These are phyloP conservation scores for Pachysolen tannophilus DNA, from an alignment of 805 yeast species.

Conservation along the genomic window DNA sequence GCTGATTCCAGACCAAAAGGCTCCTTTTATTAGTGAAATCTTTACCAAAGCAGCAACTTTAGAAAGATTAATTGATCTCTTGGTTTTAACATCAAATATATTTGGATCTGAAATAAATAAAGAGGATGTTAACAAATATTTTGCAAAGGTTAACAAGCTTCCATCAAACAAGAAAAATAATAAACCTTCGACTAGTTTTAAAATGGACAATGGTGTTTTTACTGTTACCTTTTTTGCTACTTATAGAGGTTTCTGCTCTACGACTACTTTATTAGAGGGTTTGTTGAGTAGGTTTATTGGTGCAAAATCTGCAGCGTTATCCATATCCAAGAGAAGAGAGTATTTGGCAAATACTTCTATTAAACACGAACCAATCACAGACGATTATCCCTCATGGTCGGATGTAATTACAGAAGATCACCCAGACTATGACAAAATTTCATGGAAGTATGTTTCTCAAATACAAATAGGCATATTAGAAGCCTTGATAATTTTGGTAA, in stretches of 20 bases:
- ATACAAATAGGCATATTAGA: conserved; percentile 79
- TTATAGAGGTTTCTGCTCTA: conserved; percentile 58
- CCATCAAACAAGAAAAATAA: conserved; percentile 14
- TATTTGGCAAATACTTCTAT: background rate
- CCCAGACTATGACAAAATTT: conserved; percentile 34
- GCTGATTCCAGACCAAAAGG: background rate
- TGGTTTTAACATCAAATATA: conserved; percentile 63
- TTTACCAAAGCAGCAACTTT: conserved; percentile 55
- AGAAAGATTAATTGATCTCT: conserved; percentile 69
- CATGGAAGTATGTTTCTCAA: conserved; percentile 61
- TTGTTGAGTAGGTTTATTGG: conserved; percentile 50
- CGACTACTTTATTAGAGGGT: conserved; percentile 42
- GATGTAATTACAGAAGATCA: conserved; percentile 25
- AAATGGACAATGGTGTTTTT: conserved; percentile 57
- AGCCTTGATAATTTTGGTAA: conserved; percentile 61
- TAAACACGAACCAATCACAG: background rate
- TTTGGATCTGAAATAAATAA: conserved; percentile 37
- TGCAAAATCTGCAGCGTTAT: conserved; percentile 52
- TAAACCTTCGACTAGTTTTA: conserved; percentile 24
- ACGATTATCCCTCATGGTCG: conserved; percentile 50
- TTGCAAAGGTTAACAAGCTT: conserved; percentile 16
- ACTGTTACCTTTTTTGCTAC: conserved; percentile 66
- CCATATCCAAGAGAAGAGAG: conserved; percentile 28
- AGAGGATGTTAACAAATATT: conserved; percentile 33
- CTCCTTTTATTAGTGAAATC: conserved; percentile 15